A percentile compares a stretch with the other conserved stretches of the same genome.
Evolutionary conservation across 352 stramenopile genomes (phyloP).

Genomic region (Pelagophyceae sp.): DNA sequence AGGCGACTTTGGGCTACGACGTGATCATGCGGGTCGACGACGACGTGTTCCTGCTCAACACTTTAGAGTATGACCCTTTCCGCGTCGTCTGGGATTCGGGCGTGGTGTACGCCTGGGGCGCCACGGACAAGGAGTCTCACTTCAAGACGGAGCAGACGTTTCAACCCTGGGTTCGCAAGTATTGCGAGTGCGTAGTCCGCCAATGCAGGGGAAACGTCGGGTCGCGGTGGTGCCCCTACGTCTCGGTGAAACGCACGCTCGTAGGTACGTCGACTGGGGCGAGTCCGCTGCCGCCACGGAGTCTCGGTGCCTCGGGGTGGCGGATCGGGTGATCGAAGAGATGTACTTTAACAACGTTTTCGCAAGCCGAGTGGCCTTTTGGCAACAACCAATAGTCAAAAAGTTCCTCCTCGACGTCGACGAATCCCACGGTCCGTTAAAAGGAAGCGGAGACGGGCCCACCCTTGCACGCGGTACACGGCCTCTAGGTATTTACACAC

Average conservation of each 20-base stretch:
- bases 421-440: neutral
- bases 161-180: neutral
- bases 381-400: neutral
- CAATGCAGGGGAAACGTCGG: neutral
- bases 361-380: neutral
- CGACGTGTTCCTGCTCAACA: conserved; percentile 1
- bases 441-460: too few species aligned
- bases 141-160: neutral
- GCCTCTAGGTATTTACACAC: neutral
- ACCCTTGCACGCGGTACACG: too few species aligned
- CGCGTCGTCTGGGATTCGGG: neutral
- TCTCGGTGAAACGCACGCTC: too few species aligned
- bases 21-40: conserved; percentile 15
- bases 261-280: too few species aligned
- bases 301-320: neutral
- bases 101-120: conserved; percentile 10
- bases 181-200: neutral
- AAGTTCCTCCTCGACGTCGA: neutral
- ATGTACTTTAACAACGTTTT: conserved; percentile 20
- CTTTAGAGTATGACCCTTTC: conserved; percentile 2
- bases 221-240: too few species aligned
- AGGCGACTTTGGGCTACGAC: neutral
- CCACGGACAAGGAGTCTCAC: neutral
- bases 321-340: neutral
- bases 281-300: too few species aligned